Evolutionary conservation across 140 eudicot genomes (phyloP).

Genomic region (Senecio squalidus): DNA sequence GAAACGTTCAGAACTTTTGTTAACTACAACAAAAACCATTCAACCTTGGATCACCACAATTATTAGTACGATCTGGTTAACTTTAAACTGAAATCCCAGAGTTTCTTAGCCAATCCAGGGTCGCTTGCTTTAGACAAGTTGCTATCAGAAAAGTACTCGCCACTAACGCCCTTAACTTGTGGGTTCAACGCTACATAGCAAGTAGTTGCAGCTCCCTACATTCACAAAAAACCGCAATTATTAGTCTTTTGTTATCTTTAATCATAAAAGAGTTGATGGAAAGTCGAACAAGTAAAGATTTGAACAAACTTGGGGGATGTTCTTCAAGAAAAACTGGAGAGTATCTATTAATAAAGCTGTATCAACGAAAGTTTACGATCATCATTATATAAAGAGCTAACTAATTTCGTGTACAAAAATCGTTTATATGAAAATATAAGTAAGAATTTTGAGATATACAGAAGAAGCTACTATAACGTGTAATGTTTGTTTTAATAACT

Average conservation of each 20-base stretch:
- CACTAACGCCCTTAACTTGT: slow-evolving; percentile 55
- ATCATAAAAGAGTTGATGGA: neutral
- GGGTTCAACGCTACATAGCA: slow-evolving; percentile 82
- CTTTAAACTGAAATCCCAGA: slow-evolving; percentile 77
- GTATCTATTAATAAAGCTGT: neutral
- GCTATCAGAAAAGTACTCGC: slow-evolving; percentile 66
- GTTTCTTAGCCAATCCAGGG: slow-evolving; percentile 57
- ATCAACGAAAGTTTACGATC: neutral
- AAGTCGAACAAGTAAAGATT: neutral
- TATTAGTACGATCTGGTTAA: slow-evolving; percentile 30
- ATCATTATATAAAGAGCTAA: neutral
- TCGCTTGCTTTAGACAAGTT: slow-evolving; percentile 38
- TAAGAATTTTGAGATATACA: no score
- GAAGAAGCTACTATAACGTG: slow-evolving; percentile 29
- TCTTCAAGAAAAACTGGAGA: neutral
- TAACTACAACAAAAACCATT: neutral
- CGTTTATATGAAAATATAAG: no score
- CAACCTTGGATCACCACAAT: neutral
- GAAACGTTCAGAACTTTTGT: slow-evolving; percentile 1
- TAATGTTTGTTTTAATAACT: slow-evolving; percentile 54
- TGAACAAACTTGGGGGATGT: slow-evolving; percentile 2
- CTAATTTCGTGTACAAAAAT: neutral
- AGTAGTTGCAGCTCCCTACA: slow-evolving; percentile 82
- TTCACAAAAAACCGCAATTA: neutral
- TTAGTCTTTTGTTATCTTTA: neutral